A percentile compares a stretch with the other conserved stretches of the same genome.
These are phyloP conservation scores for Candida easanensis DNA, from an alignment of 805 yeast genomes.

Conservation along the genomic window DNA sequence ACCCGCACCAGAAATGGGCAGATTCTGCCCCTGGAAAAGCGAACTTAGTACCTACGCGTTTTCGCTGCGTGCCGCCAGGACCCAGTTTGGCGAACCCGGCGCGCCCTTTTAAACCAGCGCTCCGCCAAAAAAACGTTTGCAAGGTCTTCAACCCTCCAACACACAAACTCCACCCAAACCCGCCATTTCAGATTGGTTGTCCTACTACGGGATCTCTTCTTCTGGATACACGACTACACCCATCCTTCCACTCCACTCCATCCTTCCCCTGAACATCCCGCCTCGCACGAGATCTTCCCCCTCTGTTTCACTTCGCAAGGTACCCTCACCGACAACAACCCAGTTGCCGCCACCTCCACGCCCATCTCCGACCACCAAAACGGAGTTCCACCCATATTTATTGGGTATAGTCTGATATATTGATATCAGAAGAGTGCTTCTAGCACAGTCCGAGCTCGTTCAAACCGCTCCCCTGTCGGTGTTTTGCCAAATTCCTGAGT, in stretches of 20 bases:
- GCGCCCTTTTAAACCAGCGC: slow-evolving; percentile 1
- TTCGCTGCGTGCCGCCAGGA: background rate
- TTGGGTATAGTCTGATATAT: too few species aligned
- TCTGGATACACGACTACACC: too few species aligned
- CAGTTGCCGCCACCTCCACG: background rate
- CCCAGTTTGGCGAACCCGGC: background rate
- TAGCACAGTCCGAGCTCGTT: too few species aligned
- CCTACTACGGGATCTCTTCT: too few species aligned
- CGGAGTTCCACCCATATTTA: too few species aligned
- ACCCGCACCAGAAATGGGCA: background rate
- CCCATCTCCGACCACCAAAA: too few species aligned
- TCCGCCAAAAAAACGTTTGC: background rate
- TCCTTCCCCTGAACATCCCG: background rate
- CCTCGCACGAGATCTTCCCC: background rate
- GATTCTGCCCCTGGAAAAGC: background rate
- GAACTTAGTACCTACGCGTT: background rate
- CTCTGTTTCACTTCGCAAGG: background rate
- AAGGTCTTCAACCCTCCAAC: background rate
- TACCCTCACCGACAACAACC: background rate
- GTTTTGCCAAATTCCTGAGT: too few species aligned
- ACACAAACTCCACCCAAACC: background rate
- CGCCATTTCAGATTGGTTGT: too few species aligned
- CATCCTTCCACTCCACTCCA: too few species aligned
- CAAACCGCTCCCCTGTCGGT: too few species aligned
- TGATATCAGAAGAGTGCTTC: too few species aligned